These are phyloP conservation scores for Scopulariopsis brevicaulis DNA, from an alignment of 2,329 filamentous ascomycete species.

Conservation along the genomic window DNA sequence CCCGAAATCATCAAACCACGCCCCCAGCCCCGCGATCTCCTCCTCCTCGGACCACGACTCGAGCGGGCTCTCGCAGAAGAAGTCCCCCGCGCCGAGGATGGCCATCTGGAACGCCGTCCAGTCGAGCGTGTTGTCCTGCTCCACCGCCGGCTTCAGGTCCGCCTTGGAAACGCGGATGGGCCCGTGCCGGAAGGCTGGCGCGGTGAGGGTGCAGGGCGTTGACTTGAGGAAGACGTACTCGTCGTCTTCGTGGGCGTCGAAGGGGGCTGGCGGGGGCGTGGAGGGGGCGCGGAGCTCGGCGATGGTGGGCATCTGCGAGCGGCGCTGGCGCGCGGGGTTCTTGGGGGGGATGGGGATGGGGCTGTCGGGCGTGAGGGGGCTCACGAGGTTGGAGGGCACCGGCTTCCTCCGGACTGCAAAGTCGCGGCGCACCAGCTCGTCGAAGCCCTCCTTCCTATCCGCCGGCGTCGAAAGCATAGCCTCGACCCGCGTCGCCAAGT, in stretches of 20 bases:
- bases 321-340: conserved; percentile 5
- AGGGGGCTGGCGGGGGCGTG: background rate
- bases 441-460: background rate
- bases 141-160: conserved; percentile 19
- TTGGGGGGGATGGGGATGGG: conserved; percentile 4
- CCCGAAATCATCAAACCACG: conserved; percentile 40
- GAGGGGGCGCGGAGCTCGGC: conserved; percentile 21
- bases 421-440: conserved; percentile 12
- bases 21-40: conserved; percentile 32
- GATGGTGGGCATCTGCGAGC: conserved; percentile 25
- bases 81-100: conserved; percentile 43
- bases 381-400: background rate
- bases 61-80: conserved; percentile 28
- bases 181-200: conserved; percentile 40
- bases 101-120: conserved; percentile 58
- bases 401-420: conserved; percentile 11
- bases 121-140: conserved; percentile 31
- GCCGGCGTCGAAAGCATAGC: conserved; percentile 17
- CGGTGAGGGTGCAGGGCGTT: conserved; percentile 35
- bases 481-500: conserved; percentile 29
- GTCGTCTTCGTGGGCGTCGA: conserved; percentile 22
- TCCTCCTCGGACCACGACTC: conserved; percentile 25
- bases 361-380: conserved; percentile 3
- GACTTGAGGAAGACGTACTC: conserved; percentile 35
- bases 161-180: conserved; percentile 38